Evolutionary conservation across 805 yeast genomes (phyloP), one percentile per base, ranked within the genome.

Genomic region (Yarrowia hollandica): DNA sequence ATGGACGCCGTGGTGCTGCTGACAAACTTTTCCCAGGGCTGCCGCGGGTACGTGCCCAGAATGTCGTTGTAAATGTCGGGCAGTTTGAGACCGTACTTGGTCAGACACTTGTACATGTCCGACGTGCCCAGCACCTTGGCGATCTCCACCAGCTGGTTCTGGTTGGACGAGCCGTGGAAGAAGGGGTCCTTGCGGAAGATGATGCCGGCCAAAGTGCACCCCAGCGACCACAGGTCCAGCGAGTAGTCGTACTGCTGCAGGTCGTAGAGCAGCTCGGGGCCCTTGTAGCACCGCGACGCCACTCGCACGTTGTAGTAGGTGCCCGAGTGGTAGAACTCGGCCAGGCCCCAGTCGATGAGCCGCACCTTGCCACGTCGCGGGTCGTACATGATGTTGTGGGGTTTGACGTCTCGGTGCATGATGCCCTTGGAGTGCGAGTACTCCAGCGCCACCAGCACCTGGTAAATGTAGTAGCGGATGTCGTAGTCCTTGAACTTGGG

Each of bases 341-440:
- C 96, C 62, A 90, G 75, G 14, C 97, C 97, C 97, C 97, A 90
- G 74, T 90, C 97, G 64, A 90, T 90, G 60, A 90, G 79, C 66
- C 92, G 80, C 67, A 90, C 74, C 64, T 79, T 80, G 56, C 73
- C 68, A 44, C 69, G 71, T 22, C 77, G 74, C 62, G 90, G 96
- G 72, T 90, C 96, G 65, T 90, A 90, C 96, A 90, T 90, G 41
- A 90, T 89, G 68, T 90, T 90, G 71, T 90, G 96, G 10, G 96
- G 96, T 70, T 90, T 90, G 54, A 90, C 96, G 72, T 90, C 97
- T 70, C 97, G 78, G 72, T 90, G 97, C 86, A 90, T 90, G 64
- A 91, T 89, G 33, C 97, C 97, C 85, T 87, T 87, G 5, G 95
- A 86, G 74, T 91, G 97, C 59, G 89, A 85, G 72, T 80, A 90